These are phyloP conservation scores for Cordyceps cateniannulata DNA, from an alignment of 2,329 filamentous ascomycete species.

Conservation along the genomic window DNA sequence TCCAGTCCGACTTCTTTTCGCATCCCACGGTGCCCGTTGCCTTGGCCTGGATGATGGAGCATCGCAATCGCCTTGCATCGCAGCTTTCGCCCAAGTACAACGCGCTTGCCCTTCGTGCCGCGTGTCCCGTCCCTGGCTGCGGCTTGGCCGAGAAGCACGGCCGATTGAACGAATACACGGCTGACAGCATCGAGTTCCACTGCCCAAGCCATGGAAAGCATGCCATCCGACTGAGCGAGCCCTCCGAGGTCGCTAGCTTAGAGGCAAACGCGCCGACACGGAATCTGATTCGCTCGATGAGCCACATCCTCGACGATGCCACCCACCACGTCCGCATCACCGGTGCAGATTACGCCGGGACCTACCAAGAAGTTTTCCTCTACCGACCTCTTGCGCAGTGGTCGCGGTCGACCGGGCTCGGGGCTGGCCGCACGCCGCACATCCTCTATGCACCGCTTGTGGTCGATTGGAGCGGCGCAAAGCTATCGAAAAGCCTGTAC, in stretches of 20 bases:
- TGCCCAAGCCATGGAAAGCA: background rate
- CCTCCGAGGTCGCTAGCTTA: slow-evolving; percentile 4
- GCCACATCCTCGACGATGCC: slow-evolving; percentile 5
- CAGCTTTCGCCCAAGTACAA: background rate
- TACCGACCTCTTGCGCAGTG: slow-evolving; percentile 8
- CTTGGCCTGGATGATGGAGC: background rate
- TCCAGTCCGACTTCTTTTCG: background rate
- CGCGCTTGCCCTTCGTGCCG: background rate
- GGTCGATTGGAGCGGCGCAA: slow-evolving; percentile 13
- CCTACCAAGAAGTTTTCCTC: slow-evolving; percentile 12
- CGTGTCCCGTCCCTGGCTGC: background rate
- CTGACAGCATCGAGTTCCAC: background rate
- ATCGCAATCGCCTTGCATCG: background rate
- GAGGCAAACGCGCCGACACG: slow-evolving; percentile 13
- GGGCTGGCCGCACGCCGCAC: slow-evolving; percentile 6
- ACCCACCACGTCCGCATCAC: slow-evolving; percentile 12
- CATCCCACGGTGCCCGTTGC: background rate
- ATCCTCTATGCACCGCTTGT: slow-evolving; percentile 10
- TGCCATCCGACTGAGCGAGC: background rate
- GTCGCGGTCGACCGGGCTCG: background rate
- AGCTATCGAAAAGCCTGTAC: slow-evolving; percentile 13
- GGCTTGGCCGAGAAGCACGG: slow-evolving; percentile 4
- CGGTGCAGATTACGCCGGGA: slow-evolving; percentile 11
- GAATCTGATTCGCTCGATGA: slow-evolving; percentile 13
- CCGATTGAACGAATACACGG: background rate